Conservation (phyloP, 805 yeast species). For the Wickerhamomyces sydowiorum region DNA sequence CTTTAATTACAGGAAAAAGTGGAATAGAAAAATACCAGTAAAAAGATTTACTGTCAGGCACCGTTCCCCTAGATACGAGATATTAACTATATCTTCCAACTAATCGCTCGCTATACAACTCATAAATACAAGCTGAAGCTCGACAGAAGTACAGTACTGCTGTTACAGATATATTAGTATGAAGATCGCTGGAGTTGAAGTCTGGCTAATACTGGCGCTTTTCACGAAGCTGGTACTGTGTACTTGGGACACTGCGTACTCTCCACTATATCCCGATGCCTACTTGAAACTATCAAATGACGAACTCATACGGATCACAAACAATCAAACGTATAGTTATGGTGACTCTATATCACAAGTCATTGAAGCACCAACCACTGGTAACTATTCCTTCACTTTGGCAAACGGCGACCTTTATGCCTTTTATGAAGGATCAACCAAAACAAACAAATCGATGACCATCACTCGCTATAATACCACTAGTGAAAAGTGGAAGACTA, state of each 20-base stretch:
- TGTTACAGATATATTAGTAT: too few relatives aligned
- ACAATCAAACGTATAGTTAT: neutral
- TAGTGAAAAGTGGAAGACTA: conserved; percentile 8
- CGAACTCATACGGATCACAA: conserved; percentile 13
- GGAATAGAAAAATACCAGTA: too few relatives aligned
- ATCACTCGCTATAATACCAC: conserved; percentile 8
- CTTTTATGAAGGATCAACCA: conserved; percentile 6
- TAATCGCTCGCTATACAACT: too few relatives aligned
- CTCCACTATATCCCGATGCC: conserved; percentile 11
- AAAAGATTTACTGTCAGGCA: too few relatives aligned
- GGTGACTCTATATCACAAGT: conserved; percentile 3
- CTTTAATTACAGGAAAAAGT: too few relatives aligned
- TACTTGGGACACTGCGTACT: conserved; percentile 13
- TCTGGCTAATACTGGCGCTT: neutral
- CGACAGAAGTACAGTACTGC: too few relatives aligned
- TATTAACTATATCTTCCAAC: too few relatives aligned
- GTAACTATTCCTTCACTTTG: conserved; percentile 17
- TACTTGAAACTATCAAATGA: conserved; percentile 16
- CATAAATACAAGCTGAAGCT: too few relatives aligned
- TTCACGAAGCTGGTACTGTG: neutral
- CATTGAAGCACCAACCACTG: conserved; percentile 13
- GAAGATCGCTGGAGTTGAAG: neutral
- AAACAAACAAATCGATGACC: neutral
- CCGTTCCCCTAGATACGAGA: too few relatives aligned
- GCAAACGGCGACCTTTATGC: conserved; percentile 19